Conservation (phyloP, 2,329 filamentous ascomycete species). For the Cercospora brassicicola region DNA sequence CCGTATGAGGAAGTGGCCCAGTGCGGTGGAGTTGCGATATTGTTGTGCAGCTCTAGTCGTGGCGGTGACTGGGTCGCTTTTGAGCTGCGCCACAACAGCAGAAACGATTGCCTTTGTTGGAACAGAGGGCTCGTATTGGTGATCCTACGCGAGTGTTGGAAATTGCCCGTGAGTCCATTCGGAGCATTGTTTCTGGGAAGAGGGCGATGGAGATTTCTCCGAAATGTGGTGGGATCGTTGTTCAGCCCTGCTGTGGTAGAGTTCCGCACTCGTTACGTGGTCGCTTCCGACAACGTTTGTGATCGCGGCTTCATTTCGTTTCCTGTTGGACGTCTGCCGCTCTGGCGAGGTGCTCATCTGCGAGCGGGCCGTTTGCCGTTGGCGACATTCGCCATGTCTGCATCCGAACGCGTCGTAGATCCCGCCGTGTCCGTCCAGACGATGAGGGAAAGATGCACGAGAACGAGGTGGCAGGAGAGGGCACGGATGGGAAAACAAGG, state of each 20-base stretch:
- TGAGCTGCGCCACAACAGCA: background rate
- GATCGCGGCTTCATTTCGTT: slow-evolving; percentile 1
- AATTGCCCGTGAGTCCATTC: background rate
- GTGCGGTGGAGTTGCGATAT: background rate
- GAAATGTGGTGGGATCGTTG: background rate
- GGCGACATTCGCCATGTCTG: background rate
- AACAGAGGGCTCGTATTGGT: background rate
- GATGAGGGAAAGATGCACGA: background rate
- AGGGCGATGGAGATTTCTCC: background rate
- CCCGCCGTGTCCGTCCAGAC: background rate
- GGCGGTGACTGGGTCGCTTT: background rate
- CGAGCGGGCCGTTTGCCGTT: background rate
- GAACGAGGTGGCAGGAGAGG: background rate
- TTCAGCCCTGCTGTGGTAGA: background rate
- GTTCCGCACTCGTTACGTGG: background rate
- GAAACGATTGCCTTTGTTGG: background rate
- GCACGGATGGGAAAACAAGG: background rate
- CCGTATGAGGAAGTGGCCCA: background rate
- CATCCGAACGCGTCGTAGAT: background rate
- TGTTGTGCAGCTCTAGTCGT: background rate
- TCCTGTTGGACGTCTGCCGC: background rate
- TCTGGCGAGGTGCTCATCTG: background rate
- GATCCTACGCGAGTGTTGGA: background rate
- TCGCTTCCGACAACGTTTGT: slow-evolving; percentile 1
- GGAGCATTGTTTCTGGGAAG: background rate